These are phyloP conservation scores for Citrus mangshanensis DNA, from an alignment of 345 rosid genomes.

Conservation along the genomic window DNA sequence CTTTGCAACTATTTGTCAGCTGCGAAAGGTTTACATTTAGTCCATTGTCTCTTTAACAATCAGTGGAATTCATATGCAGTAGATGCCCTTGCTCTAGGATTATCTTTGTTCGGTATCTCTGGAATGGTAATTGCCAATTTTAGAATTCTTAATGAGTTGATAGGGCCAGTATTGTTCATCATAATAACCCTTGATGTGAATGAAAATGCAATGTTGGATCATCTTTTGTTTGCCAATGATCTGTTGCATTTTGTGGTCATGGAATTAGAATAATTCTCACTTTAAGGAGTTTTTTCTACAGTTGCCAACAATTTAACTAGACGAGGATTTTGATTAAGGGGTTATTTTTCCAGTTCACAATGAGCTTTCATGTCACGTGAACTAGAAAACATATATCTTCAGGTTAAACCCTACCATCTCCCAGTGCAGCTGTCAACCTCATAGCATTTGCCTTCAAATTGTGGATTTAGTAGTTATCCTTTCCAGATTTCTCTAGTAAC, in stretches of 20 bases:
- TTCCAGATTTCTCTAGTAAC: neutral
- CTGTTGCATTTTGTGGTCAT: neutral
- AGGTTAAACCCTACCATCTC: too few relatives aligned
- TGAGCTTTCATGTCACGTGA: neutral
- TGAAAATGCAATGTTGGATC: neutral
- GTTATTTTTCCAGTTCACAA: neutral
- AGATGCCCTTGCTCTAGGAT: neutral
- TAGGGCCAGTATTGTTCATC: neutral
- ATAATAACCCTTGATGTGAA: neutral
- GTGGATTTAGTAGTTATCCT: neutral
- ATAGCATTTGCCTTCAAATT: neutral
- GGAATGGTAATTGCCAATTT: neutral
- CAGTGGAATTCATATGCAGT: neutral
- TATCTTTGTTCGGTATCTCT: neutral
- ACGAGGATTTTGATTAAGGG: neutral
- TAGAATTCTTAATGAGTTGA: neutral
- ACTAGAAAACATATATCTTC: neutral
- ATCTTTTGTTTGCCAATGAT: neutral
- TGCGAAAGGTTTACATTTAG: neutral
- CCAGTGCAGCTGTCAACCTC: neutral
- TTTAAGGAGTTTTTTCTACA: neutral
- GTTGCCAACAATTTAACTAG: neutral
- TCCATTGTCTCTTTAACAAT: neutral
- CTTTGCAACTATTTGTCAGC: neutral
- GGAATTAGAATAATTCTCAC: neutral